Base-by-base conservation (phyloP, 2,329 filamentous ascomycete genomes). In the Aspergillus terreus region DNA sequence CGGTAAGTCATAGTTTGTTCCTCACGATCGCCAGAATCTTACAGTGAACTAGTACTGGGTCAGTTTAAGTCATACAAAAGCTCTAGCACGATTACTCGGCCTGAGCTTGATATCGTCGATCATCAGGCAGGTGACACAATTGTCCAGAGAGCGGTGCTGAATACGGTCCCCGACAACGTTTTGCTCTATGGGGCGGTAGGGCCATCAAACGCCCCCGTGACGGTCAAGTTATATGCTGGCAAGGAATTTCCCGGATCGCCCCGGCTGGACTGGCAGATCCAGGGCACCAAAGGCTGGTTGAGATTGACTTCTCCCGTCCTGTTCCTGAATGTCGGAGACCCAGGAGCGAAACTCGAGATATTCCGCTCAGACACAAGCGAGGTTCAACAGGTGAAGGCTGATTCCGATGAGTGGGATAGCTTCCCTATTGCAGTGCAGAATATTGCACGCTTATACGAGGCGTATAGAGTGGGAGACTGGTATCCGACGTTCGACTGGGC, bases 391-490 rank as follows among this genome's bases (percentile, higher is more conserved):
- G 4, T 78, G 11, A 56, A 69, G 3, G 62, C 81, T 0, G 58
- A 70, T 0, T 76, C 75, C 68, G 63, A 74, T 3, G 78, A 75
- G 66, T 77, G 78, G 59, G 68, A 74, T 10, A 71, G 75, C 10
- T 53, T 82, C 15, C 74, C 78, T 0, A 33, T 73, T 1, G 58
- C 68, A 3, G 74, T 72, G 1, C 71, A 78, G 47, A 79, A 76
- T 56, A 77, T 85, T 25, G 82, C 75, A 0, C 73, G 72, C 17
- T 58, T 83, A 0, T 86, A 85, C 65, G 82, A 86, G 58, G 73
- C 71, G 1, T 82, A 76, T 67, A 78, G 78, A 4, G 70, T 65
- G 54, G 58, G 62, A 12, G 57, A 64, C 14, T 60, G 72, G 49
- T 68, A 70, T 54, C 77, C 72, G 44, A 63, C 71, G 15, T 77